Evolutionary conservation across 1,284 basidiomycete genomes (phyloP).

Genomic region (Rhizopogon parksii): DNA sequence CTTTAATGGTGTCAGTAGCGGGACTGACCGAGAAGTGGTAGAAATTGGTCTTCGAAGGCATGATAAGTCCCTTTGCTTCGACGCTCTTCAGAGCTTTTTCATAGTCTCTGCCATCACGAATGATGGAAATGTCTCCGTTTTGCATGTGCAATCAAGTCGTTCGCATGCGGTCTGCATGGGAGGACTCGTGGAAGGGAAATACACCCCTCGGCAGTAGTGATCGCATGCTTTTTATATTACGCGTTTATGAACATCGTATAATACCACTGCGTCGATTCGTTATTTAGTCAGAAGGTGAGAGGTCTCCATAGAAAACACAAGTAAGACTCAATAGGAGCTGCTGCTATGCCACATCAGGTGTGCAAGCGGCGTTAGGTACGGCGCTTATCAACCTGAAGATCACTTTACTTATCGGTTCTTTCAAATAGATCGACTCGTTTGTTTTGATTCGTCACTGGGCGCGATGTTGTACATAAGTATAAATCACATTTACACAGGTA

Average conservation of each 20-base stretch:
- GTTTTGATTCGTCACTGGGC: too few species aligned
- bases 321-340: too few species aligned
- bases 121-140: conserved; percentile 31
- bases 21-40: conserved; percentile 28
- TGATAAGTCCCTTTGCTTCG: conserved; percentile 26
- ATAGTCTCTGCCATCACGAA: conserved; percentile 24
- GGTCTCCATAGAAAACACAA: too few species aligned
- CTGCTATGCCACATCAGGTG: too few species aligned
- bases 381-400: too few species aligned
- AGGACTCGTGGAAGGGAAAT: background rate
- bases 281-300: too few species aligned
- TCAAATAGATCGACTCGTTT: too few species aligned
- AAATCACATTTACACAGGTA: too few species aligned
- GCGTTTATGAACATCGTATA: background rate
- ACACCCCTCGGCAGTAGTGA: background rate
- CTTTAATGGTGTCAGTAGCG: conserved; percentile 14
- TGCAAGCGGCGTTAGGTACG: too few species aligned
- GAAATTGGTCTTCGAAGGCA: conserved; percentile 30
- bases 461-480: too few species aligned
- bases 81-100: conserved; percentile 24
- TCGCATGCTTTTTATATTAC: background rate
- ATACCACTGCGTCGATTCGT: too few species aligned
- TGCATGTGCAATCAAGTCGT: conserved; percentile 37
- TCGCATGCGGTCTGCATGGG: conserved; percentile 19
- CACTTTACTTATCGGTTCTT: too few species aligned